Evolutionary conservation across 768 basidiomycete species (phyloP).

Genomic region (Trametes meyenii): DNA sequence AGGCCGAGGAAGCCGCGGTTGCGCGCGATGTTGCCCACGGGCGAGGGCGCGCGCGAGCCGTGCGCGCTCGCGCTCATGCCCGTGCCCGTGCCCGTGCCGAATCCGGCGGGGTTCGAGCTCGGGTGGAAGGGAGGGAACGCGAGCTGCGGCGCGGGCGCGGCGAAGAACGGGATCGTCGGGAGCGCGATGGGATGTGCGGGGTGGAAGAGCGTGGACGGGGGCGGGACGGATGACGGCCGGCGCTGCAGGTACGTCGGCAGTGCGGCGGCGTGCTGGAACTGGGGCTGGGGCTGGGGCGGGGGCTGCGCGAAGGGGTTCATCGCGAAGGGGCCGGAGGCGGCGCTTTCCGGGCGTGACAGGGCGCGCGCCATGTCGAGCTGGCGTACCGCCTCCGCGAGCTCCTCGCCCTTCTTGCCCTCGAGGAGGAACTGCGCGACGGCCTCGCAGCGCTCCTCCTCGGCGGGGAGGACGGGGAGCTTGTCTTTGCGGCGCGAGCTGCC

Average conservation of each 20-base stretch:
- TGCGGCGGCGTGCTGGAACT: slow-evolving; percentile 12
- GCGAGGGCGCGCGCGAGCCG: slow-evolving; percentile 48
- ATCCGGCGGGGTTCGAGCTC: not conserved
- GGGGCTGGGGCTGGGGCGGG: slow-evolving; percentile 2
- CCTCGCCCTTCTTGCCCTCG: slow-evolving; percentile 70
- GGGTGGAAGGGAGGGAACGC: slow-evolving; percentile 5
- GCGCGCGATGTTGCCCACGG: slow-evolving; percentile 47
- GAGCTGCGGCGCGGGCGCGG: slow-evolving; percentile 18
- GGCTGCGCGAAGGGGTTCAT: not conserved
- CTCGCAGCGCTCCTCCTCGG: slow-evolving; percentile 42
- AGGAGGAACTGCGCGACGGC: slow-evolving; percentile 65
- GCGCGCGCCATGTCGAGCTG: slow-evolving; percentile 44
- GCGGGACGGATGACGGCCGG: slow-evolving; percentile 65
- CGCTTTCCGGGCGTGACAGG: slow-evolving; percentile 19
- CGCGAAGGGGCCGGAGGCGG: slow-evolving; percentile 28
- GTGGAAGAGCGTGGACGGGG: slow-evolving; percentile 45
- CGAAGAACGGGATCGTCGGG: slow-evolving; percentile 47
- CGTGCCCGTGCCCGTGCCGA: not conserved
- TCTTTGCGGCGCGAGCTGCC: slow-evolving; percentile 37
- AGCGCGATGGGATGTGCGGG: slow-evolving; percentile 41
- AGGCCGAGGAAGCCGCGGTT: slow-evolving; percentile 45
- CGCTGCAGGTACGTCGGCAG: slow-evolving; percentile 43
- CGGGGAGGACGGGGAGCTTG: slow-evolving; percentile 26
- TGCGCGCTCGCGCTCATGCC: not conserved
- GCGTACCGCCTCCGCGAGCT: slow-evolving; percentile 64